Evolutionary conservation across 805 yeast species (phyloP).

Genomic region (Candida suzukii): DNA sequence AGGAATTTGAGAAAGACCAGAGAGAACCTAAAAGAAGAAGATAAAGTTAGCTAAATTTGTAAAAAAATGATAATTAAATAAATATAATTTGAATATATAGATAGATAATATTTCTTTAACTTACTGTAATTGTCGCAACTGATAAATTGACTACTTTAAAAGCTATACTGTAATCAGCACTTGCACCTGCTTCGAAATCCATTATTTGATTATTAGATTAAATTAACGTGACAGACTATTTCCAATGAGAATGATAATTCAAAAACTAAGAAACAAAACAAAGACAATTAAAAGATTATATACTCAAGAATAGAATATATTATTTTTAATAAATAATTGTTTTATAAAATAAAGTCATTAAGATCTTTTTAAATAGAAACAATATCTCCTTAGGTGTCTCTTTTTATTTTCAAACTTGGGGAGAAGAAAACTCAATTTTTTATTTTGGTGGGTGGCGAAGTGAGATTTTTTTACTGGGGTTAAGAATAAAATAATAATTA

Average conservation of each 20-base stretch:
- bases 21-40: conserved; percentile 32
- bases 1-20: conserved; percentile 44
- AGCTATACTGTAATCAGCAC: conserved; percentile 35
- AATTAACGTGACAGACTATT: no score
- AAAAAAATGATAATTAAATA: background rate
- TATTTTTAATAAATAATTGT: no score
- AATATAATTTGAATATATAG: background rate
- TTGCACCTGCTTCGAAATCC: conserved; percentile 36
- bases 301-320: no score
- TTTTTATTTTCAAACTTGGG: background rate
- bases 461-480: background rate
- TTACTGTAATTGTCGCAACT: conserved; percentile 48
- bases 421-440: background rate
- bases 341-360: no score
- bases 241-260: no score
- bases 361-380: no score
- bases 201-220: conserved; percentile 14
- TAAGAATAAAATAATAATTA: no score
- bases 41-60: background rate
- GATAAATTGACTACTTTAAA: conserved; percentile 47
- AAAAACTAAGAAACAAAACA: no score
- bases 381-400: no score
- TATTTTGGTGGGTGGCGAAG: background rate
- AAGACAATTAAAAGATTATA: no score
- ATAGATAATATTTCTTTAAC: conserved; percentile 20